Conservation (phyloP, 495 filamentous ascomycete genomes). For the Terfezia claveryi region DNA sequence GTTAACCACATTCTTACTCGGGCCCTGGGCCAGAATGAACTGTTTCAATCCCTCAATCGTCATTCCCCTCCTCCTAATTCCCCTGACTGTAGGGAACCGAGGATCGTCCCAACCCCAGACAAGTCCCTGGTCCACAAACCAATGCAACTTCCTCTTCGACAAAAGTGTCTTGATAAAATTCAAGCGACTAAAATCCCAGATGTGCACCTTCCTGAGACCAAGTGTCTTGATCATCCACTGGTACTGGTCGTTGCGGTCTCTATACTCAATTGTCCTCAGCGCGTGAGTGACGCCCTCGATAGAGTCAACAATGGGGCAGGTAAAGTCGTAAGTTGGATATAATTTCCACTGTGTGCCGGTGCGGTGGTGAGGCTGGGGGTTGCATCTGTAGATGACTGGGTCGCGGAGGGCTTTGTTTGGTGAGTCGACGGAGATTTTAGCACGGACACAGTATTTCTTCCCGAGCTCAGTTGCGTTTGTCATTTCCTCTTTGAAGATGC, state of each 20-base stretch:
- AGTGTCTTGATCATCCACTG: conserved; percentile 83
- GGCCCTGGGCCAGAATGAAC: conserved; percentile 84
- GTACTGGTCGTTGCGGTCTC: conserved; percentile 92
- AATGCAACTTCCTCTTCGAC: conserved; percentile 87
- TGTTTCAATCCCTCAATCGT: conserved; percentile 70
- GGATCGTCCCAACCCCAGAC: conserved; percentile 94
- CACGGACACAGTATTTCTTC: conserved; percentile 60
- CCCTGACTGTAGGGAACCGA: conserved; percentile 81
- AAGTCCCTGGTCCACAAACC: conserved; percentile 63
- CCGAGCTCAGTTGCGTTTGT: conserved; percentile 57
- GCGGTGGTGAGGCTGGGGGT: conserved; percentile 59
- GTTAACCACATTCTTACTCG: conserved; percentile 66
- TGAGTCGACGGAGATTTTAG: conserved; percentile 66
- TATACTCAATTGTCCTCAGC: conserved; percentile 87
- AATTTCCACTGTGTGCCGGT: conserved; percentile 81
- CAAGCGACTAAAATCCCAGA: conserved; percentile 96
- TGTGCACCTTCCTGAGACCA: conserved; percentile 65
- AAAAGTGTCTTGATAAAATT: conserved; percentile 83
- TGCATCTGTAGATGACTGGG: conserved; percentile 88
- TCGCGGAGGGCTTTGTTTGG: conserved; percentile 76
- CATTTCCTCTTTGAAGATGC: conserved; percentile 61
- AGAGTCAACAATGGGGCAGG: conserved; percentile 75
- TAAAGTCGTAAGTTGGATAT: conserved; percentile 91
- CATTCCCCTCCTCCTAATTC: conserved; percentile 74
- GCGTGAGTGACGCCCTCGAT: conserved; percentile 89